Base-by-base conservation (phyloP, 495 filamentous ascomycete genomes). In the Penicillium verhagenii region DNA sequence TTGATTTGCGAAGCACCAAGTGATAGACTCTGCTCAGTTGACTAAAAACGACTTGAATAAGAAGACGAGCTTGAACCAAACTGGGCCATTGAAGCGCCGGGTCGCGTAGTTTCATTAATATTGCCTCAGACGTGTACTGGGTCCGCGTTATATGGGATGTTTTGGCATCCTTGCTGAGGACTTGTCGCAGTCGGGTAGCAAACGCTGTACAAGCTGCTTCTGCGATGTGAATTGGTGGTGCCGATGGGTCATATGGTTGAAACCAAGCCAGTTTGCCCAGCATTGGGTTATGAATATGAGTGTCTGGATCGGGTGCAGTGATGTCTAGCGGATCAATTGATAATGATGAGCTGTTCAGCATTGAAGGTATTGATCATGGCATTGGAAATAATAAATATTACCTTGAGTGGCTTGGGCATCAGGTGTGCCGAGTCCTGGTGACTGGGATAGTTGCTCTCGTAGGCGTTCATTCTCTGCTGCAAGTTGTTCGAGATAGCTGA, bases 121-220 rank as follows among this genome's bases (percentile, higher is more conserved):
- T 61, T 8, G 51, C 51, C 10, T 72, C 69, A 9, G 49, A 49
- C 0, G 63, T 67, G 29, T 69, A 69, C 23, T 69, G 63, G 1
- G 61, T 66, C 11, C 68, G 63, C 3, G 66, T 42, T 20, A 72
- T 54, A 42, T 70, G 72, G 1, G 50, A 50, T 10, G 60, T 61
- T 1, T 60, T 53, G 13, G 55, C 52, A 21, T 50, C 49, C 18
- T 54, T 60, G 0, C 62, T 65, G 5, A 72, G 47, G 21, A 66
- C 57, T 24, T 72, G 69, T 5, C 68, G 68, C 14, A 74, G 47
- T 0, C 70, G 56, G 7, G 66, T 69, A 3, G 68, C 70, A 47
- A 72, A 72, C 20, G 70, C 70, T 2, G 70, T 65, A 31, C 64
- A 67, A 7, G 72, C 63, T 47, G 70, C 68, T 58, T 74, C 70